phyloP scores from a whole-genome alignment of 2,329 filamentous ascomycete species.

The Penicillium sclerotiorum region DNA sequence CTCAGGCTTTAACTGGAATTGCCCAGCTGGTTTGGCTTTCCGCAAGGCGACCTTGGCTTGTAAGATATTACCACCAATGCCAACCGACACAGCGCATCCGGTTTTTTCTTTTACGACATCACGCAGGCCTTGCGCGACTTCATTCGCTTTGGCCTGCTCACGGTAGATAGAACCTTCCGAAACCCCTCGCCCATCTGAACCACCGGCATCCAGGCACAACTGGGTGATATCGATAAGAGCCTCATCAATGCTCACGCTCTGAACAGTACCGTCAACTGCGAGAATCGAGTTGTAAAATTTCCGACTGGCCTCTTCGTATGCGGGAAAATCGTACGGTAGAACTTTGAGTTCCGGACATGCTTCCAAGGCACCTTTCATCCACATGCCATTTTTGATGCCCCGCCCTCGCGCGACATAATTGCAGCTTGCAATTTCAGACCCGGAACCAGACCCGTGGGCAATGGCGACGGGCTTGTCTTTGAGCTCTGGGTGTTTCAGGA shows the following conservation, averaged over 20 bases:
- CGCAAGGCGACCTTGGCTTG: constrained; percentile 88
- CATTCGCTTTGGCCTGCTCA: constrained; percentile 77
- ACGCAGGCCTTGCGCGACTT: constrained; percentile 69
- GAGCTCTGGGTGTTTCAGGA: constrained; percentile 75
- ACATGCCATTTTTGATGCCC: constrained; percentile 97
- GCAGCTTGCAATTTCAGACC: constrained; percentile 95
- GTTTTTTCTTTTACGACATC: constrained; percentile 72
- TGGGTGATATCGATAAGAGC: constrained; percentile 82
- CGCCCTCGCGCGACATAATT: constrained; percentile 88
- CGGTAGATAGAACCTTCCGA: constrained; percentile 71
- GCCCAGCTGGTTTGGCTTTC: constrained; percentile 91
- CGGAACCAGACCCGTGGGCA: constrained; percentile 80
- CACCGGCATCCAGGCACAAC: constrained; percentile 66
- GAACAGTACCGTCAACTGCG: constrained; percentile 76
- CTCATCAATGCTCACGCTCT: constrained; percentile 97
- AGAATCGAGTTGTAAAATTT: constrained; percentile 86
- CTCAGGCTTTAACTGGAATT: constrained; percentile 83
- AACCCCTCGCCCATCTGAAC: constrained; percentile 66
- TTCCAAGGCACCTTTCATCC: constrained; percentile 90
- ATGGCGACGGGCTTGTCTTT: constrained; percentile 81
- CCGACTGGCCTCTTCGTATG: constrained; percentile 87
- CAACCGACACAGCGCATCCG: constrained; percentile 85
- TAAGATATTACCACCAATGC: constrained; percentile 87
- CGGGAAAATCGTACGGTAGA: constrained; percentile 92
- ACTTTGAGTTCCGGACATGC: constrained; percentile 84